A percentile compares a stretch with the other conserved stretches of the same genome.
These are phyloP conservation scores for Vanderwaltozyma polyspora DNA, from an alignment of 805 yeast species.

Conservation along the genomic window DNA sequence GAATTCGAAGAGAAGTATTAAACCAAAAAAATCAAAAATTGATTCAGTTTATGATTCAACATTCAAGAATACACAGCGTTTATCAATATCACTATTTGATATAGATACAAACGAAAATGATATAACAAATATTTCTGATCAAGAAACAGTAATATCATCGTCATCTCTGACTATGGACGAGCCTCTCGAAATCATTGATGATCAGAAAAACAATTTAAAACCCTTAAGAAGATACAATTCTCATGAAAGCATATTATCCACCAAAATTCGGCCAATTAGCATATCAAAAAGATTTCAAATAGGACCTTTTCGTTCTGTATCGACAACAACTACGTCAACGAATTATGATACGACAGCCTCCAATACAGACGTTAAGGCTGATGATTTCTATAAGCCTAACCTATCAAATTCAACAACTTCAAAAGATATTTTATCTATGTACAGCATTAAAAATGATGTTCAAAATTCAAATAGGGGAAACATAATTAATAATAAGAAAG, in stretches of 20 bases:
- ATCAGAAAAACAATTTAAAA: too few relatives aligned
- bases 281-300: too few relatives aligned
- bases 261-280: constrained; percentile 1
- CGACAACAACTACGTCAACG: not conserved
- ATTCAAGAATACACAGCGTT: constrained; percentile 25
- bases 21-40: constrained; percentile 2
- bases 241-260: constrained; percentile 25
- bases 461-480: too few relatives aligned
- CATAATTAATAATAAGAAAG: not conserved
- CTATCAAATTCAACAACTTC: constrained; percentile 4
- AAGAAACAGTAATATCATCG: constrained; percentile 17
- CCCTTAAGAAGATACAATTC: constrained; percentile 24
- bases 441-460: constrained; percentile 1
- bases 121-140: constrained; percentile 10
- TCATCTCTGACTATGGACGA: constrained; percentile 5
- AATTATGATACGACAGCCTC: not conserved
- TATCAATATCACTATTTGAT: constrained; percentile 25
- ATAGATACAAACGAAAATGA: constrained; percentile 10
- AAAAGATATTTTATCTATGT: constrained; percentile 7
- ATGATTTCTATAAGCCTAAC: not conserved
- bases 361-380: not conserved
- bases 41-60: constrained; percentile 8
- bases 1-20: constrained; percentile 6
- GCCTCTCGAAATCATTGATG: too few relatives aligned
- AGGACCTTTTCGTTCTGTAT: constrained; percentile 1